Percentiles rank a stretch among this genome's conserved stretches.
phyloP scores from a whole-genome alignment of 139 green algal genomes.

The Micromonas commoda region DNA sequence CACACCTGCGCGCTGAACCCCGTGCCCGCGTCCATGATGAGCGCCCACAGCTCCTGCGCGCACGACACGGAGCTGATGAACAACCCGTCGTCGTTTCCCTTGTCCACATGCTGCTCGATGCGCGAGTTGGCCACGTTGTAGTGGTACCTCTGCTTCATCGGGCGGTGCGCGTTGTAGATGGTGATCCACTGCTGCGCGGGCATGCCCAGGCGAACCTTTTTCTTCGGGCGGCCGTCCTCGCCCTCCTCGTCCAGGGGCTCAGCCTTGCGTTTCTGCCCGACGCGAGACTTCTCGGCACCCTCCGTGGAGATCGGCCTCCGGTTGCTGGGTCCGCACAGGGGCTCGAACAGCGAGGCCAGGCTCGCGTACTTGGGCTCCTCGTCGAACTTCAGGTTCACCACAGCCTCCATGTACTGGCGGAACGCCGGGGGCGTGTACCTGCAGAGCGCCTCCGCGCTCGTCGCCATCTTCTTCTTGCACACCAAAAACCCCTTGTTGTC shows the following conservation, averaged over 20 bases:
- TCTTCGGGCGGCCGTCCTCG: constrained; percentile 71
- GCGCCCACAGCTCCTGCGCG: constrained; percentile 92
- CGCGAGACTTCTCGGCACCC: constrained; percentile 51
- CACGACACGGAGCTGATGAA: constrained; percentile 93
- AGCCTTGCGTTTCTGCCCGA: constrained; percentile 89
- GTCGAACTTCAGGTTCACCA: constrained; percentile 98
- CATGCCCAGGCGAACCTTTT: constrained; percentile 90
- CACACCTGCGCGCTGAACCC: constrained; percentile 78
- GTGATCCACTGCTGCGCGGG: constrained; percentile 98
- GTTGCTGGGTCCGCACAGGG: constrained; percentile 71
- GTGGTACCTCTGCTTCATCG: constrained; percentile 99
- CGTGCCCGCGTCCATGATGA: constrained; percentile 95
- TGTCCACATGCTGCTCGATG: constrained; percentile 91
- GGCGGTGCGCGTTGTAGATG: constrained; percentile 94
- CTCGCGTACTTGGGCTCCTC: constrained; percentile 88
- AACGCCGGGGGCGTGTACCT: constrained; percentile 92
- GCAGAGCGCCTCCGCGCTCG: constrained; percentile 87
- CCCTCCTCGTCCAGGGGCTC: constrained; percentile 61
- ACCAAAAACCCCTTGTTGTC: constrained; percentile 99
- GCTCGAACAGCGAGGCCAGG: constrained; percentile 83
- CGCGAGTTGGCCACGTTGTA: constrained; percentile 97
- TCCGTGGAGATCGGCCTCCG: constrained; percentile 77
- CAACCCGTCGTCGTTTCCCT: constrained; percentile 96
- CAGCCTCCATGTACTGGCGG: constrained; percentile 83
- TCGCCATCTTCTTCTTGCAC: constrained; percentile 99